Evolutionary conservation across 1,139 yeast species (phyloP).

Genomic region (Protomyces lactucae-debilis): DNA sequence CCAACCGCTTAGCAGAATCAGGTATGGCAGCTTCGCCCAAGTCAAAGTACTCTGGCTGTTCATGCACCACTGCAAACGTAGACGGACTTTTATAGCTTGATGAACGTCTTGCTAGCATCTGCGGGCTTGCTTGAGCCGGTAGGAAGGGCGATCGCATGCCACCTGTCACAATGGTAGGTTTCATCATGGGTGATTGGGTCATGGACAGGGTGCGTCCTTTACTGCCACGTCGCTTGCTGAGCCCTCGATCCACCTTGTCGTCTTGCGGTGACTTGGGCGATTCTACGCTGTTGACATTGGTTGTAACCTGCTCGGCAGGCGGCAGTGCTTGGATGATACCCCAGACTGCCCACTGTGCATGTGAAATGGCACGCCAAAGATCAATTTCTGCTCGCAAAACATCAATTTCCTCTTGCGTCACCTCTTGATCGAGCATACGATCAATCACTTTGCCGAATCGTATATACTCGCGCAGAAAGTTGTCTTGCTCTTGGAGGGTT

Average conservation of each 20-base stretch:
- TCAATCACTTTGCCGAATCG: conserved; percentile 10
- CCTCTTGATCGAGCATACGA: conserved; percentile 36
- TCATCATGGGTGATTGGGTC: neutral
- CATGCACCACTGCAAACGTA: conserved; percentile 24
- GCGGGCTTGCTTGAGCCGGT: conserved; percentile 4
- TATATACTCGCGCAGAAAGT: conserved; percentile 41
- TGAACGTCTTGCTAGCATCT: conserved; percentile 2
- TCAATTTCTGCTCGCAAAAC: conserved; percentile 59
- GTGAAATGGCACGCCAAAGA: conserved; percentile 77
- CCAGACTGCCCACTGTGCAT: conserved; percentile 85
- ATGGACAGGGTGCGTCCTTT: neutral
- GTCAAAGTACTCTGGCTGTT: conserved; percentile 26
- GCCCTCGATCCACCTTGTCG: neutral
- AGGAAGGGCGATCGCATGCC: conserved; percentile 23
- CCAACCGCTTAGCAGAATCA: neutral
- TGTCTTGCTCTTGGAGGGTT: conserved; percentile 57
- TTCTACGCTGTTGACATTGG: neutral
- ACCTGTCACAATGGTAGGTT: neutral
- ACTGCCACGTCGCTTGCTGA: neutral
- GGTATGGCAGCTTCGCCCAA: conserved; percentile 26
- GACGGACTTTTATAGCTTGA: conserved; percentile 8
- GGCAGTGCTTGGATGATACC: conserved; percentile 62
- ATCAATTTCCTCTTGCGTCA: conserved; percentile 52
- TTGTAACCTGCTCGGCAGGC: neutral
- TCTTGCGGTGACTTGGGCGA: conserved; percentile 7